Percentiles rank a stretch among this genome's conserved stretches.
Evolutionary conservation across 73 alveolate species (phyloP).

Genomic region (Paramecium primaurelia): DNA sequence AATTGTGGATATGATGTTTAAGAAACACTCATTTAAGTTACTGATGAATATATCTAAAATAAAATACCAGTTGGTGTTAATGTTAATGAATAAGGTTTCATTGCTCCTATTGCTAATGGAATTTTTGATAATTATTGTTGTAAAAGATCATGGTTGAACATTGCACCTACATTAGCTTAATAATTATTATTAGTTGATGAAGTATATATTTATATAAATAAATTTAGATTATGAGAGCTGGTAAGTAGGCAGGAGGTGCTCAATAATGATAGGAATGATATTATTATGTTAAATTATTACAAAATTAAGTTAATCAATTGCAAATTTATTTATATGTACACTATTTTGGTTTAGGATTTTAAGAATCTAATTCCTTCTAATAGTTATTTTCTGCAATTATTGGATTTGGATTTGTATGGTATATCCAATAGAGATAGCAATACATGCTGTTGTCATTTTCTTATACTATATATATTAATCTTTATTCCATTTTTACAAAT

Average conservation of each 20-base stretch:
- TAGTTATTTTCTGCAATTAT: neutral
- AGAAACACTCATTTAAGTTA: slow-evolving; percentile 79
- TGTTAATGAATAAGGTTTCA: slow-evolving; percentile 55
- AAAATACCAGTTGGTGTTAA: slow-evolving; percentile 90
- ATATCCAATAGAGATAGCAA: slow-evolving; percentile 16
- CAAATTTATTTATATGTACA: neutral
- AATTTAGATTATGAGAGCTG: slow-evolving; percentile 65
- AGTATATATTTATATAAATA: neutral
- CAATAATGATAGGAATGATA: neutral
- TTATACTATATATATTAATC: neutral
- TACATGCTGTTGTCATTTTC: neutral
- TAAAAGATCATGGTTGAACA: slow-evolving; percentile 54
- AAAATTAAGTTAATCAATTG: neutral
- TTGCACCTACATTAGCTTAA: slow-evolving; percentile 62
- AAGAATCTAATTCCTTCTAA: neutral
- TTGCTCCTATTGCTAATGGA: slow-evolving; percentile 60
- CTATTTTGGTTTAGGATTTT: slow-evolving; percentile 36
- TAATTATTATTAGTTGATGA: slow-evolving; percentile 59
- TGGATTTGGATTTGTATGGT: neutral
- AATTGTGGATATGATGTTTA: slow-evolving; percentile 93
- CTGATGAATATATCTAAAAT: slow-evolving; percentile 73
- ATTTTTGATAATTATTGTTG: slow-evolving; percentile 54
- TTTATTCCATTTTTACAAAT: slow-evolving; percentile 19
- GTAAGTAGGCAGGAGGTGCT: slow-evolving; percentile 62
- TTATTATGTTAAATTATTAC: neutral